These are phyloP conservation scores for Podospora fimiseda DNA, from an alignment of 495 filamentous ascomycete genomes.

Conservation along the genomic window DNA sequence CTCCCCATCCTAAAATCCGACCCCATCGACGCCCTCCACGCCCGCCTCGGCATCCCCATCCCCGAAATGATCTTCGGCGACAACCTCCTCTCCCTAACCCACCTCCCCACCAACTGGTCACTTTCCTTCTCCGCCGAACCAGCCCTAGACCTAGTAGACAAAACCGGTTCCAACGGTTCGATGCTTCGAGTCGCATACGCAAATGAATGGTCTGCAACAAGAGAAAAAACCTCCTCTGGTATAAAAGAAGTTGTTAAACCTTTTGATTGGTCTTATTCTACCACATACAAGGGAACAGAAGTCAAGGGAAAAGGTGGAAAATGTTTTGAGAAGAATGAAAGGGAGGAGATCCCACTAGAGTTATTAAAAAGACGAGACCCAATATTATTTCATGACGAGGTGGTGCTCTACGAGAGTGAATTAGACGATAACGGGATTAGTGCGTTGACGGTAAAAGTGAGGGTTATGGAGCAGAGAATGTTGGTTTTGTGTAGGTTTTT, in stretches of 20 bases:
- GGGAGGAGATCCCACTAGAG: constrained; percentile 66
- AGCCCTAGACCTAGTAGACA: constrained; percentile 85
- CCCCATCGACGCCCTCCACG: constrained; percentile 81
- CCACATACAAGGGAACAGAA: constrained; percentile 70
- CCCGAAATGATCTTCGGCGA: constrained; percentile 99
- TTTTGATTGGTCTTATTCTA: constrained; percentile 97
- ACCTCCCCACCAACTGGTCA: constrained; percentile 61
- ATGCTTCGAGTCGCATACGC: constrained; percentile 95
- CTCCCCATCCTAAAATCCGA: constrained; percentile 85
- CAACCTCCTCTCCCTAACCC: constrained; percentile 70
- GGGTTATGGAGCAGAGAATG: constrained; percentile 84
- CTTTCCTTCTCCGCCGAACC: constrained; percentile 78
- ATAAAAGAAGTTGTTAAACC: constrained; percentile 92
- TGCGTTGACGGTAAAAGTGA: constrained; percentile 76
- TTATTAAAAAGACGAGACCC: constrained; percentile 75
- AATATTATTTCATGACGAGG: constrained; percentile 90
- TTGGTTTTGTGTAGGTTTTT: constrained; percentile 84
- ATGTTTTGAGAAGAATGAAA: not conserved
- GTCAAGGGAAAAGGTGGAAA: not conserved
- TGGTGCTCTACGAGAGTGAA: constrained; percentile 94
- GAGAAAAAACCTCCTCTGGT: constrained; percentile 77
- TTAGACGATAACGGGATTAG: constrained; percentile 95
- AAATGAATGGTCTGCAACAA: constrained; percentile 76
- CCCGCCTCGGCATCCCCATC: constrained; percentile 70
- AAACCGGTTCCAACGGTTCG: constrained; percentile 72